Evolutionary conservation across 345 rosid genomes (phyloP).

Genomic region (Eucalyptus tenuipes): DNA sequence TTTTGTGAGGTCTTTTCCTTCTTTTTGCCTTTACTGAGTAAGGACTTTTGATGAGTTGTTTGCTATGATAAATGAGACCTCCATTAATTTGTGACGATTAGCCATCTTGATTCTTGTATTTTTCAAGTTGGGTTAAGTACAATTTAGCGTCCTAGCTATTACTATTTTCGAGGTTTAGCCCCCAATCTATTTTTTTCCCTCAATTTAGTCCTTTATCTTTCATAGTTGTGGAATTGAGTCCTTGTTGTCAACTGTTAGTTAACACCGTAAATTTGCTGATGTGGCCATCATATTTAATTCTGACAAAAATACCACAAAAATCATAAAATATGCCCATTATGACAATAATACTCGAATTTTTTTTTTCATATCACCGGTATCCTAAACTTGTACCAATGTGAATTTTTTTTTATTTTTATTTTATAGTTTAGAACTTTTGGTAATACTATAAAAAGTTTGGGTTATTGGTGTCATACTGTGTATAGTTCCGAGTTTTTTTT

Average conservation of each 20-base stretch:
- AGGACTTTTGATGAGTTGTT: neutral
- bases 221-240: neutral
- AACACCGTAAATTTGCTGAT: neutral
- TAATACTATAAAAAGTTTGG: neutral
- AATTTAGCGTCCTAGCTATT: neutral
- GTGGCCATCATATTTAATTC: neutral
- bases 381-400: neutral
- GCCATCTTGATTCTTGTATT: neutral
- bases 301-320: neutral
- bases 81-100: neutral
- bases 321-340: neutral
- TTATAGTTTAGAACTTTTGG: neutral
- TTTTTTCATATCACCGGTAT: too few relatives aligned
- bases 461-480: neutral
- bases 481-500: fast-evolving
- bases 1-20: neutral
- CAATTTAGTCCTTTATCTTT: neutral
- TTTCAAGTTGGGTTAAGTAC: neutral
- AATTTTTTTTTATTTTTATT: too few relatives aligned
- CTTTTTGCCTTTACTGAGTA: too few relatives aligned
- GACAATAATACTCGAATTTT: neutral
- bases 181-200: neutral
- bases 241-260: neutral
- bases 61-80: neutral
- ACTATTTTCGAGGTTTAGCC: neutral